A percentile compares a stretch with the other conserved stretches of the same genome.
Evolutionary conservation across 768 basidiomycete species (phyloP).

Genomic region (Glaciozyma antarctica): DNA sequence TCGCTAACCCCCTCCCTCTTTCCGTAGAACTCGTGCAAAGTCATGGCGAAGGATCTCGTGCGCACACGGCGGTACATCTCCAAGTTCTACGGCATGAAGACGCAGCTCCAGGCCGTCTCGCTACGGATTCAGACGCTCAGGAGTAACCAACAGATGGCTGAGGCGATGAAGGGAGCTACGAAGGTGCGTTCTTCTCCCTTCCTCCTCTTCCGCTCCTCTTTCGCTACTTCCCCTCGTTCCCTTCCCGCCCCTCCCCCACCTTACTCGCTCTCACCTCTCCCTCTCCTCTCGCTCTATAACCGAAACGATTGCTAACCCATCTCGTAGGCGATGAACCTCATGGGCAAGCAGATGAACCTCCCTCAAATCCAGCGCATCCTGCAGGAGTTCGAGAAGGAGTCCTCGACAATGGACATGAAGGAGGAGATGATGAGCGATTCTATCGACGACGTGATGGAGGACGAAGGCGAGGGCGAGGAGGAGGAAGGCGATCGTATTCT

Average conservation of each 20-base stretch:
- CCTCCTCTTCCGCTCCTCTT: neutral
- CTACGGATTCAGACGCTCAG: slow-evolving; percentile 90
- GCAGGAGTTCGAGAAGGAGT: slow-evolving; percentile 97
- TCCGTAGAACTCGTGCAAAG: slow-evolving; percentile 86
- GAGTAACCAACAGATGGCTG: slow-evolving; percentile 98
- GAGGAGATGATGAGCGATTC: slow-evolving; percentile 99
- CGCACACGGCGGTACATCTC: slow-evolving; percentile 89
- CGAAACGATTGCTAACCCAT: neutral
- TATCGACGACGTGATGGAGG: slow-evolving; percentile 82
- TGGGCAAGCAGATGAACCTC: slow-evolving; percentile 93
- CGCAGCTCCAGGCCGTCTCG: slow-evolving; percentile 90
- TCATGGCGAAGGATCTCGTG: slow-evolving; percentile 98
- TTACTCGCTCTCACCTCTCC: too few relatives aligned
- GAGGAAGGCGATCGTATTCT: slow-evolving; percentile 94
- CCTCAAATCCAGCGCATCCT: slow-evolving; percentile 92
- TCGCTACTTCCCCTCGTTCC: too few relatives aligned
- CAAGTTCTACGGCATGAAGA: slow-evolving; percentile 98
- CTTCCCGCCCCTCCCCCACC: too few relatives aligned
- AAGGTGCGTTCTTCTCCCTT: slow-evolving; percentile 51
- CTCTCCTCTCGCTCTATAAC: too few relatives aligned
- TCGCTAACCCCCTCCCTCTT: neutral
- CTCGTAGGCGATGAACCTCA: slow-evolving; percentile 84
- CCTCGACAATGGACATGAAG: slow-evolving; percentile 99
- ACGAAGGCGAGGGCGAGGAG: slow-evolving; percentile 76
- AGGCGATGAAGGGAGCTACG: slow-evolving; percentile 97